These are phyloP conservation scores for Wickerhamomyces ciferrii DNA, from an alignment of 805 yeast species.

Conservation along the genomic window DNA sequence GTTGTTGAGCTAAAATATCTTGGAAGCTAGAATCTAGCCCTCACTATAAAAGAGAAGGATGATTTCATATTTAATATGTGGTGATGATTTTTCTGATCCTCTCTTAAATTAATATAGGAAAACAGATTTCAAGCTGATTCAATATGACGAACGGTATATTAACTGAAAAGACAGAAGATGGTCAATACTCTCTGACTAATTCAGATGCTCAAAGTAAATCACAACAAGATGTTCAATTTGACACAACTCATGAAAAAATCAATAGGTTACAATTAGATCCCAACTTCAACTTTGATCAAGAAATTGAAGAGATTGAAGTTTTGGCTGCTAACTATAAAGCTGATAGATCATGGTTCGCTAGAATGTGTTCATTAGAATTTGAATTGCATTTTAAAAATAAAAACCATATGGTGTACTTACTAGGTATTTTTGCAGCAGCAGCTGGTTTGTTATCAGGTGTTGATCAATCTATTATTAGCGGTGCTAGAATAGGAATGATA, in stretches of 20 bases:
- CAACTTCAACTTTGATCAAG: slow-evolving; percentile 32
- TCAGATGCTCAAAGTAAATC: neutral
- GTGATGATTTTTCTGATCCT: too few species aligned
- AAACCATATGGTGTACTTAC: slow-evolving; percentile 38
- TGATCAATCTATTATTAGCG: slow-evolving; percentile 63
- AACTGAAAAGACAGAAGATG: neutral
- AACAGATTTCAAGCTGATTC: too few species aligned
- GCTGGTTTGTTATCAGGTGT: slow-evolving; percentile 65
- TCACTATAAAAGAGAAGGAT: too few species aligned
- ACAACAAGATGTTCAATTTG: slow-evolving; percentile 1
- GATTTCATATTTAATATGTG: too few species aligned
- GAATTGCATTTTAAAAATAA: slow-evolving; percentile 39
- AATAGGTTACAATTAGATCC: slow-evolving; percentile 8
- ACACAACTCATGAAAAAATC: slow-evolving; percentile 12
- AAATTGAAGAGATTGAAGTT: slow-evolving; percentile 30
- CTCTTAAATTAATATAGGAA: too few species aligned
- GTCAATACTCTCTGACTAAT: neutral
- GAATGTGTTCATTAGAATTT: slow-evolving; percentile 30
- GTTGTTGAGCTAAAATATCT: too few species aligned
- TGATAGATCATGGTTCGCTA: slow-evolving; percentile 31
- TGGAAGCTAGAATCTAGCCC: too few species aligned
- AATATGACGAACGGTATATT: neutral
- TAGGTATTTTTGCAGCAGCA: slow-evolving; percentile 54
- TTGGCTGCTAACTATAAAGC: slow-evolving; percentile 18
- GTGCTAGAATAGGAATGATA: slow-evolving; percentile 51